Base-by-base conservation (phyloP, 2,329 filamentous ascomycete genomes). In the Ophiostoma novo-ulmi region DNA sequence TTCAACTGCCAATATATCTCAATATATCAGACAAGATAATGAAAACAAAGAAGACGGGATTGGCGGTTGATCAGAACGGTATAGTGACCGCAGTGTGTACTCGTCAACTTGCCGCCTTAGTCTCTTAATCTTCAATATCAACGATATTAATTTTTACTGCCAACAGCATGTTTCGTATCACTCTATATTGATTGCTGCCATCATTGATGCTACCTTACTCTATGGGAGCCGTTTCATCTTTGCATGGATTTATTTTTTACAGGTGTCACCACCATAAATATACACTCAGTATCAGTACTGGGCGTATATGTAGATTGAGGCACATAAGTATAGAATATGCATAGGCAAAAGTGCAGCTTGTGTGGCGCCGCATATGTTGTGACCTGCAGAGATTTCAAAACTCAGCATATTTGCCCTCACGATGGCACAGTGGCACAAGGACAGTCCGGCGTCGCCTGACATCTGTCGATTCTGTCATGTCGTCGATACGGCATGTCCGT, bases 11-110 rank as follows among this genome's bases (percentile, higher is more conserved):
- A 48, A 48, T 20, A 48, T 48, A 48, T n/a, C 39, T 44, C 17
- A n/a, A 5, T 13, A 39, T 10, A 10, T 39, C 10, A 48, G 44
- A 17, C 44, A 48, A 17, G 44, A 48, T 5, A 1, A n/a, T 48
- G 44, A 14, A 55, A 58, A 58, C 52, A 58, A 58, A 58, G 52
- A 58, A 26, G n/a, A 58, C 52, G 52, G 52, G 52, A 31, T 58
- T 22, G n/a, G 14, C 52, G 52, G 52, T 14, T 58, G 52, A 26
- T 58, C 52, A 26, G 26, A 48, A 48, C 31, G n/a, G 52, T 11
- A 58, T 58, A 26, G 22, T 26, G 13, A 14, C 22, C 17, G 44
- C 20, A 48, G 14, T 48, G 44, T 48, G 31, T 5, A 17, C 17
- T 48, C 44, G 7, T 48, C 44, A 48, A 48, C 52, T 26, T 26